Evolutionary conservation across 352 stramenopile genomes (phyloP).

Genomic region (Globisporangium splendens): DNA sequence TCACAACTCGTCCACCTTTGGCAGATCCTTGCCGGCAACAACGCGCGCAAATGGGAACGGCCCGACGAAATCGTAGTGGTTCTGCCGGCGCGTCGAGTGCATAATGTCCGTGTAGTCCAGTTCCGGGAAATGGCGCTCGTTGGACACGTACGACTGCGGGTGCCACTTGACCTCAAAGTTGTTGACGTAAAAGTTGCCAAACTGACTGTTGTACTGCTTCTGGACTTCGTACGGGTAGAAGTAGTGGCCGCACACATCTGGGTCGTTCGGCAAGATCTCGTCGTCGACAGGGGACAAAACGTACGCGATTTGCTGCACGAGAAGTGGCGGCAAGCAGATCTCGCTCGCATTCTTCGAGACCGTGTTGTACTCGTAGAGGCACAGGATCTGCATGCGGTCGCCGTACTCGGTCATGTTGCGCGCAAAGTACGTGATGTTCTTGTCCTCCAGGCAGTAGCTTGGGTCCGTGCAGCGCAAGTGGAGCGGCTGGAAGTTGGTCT

Average conservation of each 20-base stretch:
- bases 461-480: slow-evolving; percentile 55
- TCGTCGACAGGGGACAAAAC: slow-evolving; percentile 46
- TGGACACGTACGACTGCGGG: slow-evolving; percentile 58
- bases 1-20: not conserved
- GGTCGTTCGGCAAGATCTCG: slow-evolving; percentile 54
- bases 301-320: slow-evolving; percentile 54
- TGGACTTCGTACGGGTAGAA: slow-evolving; percentile 71
- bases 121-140: slow-evolving; percentile 39
- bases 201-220: slow-evolving; percentile 48
- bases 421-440: slow-evolving; percentile 56
- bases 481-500: slow-evolving; percentile 57
- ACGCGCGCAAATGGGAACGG: slow-evolving; percentile 66
- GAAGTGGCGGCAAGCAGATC: slow-evolving; percentile 56
- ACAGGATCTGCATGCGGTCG: slow-evolving; percentile 68
- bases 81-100: slow-evolving; percentile 60
- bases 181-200: slow-evolving; percentile 71
- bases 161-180: slow-evolving; percentile 69
- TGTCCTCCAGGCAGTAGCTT: slow-evolving; percentile 27
- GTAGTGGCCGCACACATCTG: slow-evolving; percentile 69
- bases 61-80: slow-evolving; percentile 58
- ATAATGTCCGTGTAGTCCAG: slow-evolving; percentile 62
- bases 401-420: slow-evolving; percentile 57
- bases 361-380: slow-evolving; percentile 65
- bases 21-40: slow-evolving; percentile 33
- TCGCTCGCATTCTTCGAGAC: slow-evolving; percentile 40